A percentile compares a stretch with the other conserved stretches of the same genome.
phyloP scores from a whole-genome alignment of 441 rosid species.

The Brassica hybrid region DNA sequence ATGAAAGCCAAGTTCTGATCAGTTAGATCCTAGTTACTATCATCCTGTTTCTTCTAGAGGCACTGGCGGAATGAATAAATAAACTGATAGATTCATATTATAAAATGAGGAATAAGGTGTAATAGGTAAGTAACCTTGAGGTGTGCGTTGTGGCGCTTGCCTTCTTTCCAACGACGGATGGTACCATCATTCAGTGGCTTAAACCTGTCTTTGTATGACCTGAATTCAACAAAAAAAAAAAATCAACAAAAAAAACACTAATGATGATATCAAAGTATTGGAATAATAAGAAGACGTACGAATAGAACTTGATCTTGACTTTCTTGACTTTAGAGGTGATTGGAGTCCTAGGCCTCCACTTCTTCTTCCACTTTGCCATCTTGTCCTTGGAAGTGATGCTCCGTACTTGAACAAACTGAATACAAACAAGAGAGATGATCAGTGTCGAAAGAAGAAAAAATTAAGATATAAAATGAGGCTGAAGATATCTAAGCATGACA shows the following conservation, averaged over 20 bases:
- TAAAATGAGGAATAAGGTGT: too few species aligned
- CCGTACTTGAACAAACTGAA: slow-evolving; percentile 75
- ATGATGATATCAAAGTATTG: too few species aligned
- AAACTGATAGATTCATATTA: too few species aligned
- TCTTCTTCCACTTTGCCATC: slow-evolving; percentile 78
- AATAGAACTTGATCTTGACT: slow-evolving; percentile 79
- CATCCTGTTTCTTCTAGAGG: too few species aligned
- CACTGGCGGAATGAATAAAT: too few species aligned
- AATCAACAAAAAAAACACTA: neutral
- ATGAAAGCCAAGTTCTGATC: neutral
- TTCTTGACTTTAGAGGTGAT: slow-evolving; percentile 83
- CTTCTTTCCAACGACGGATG: slow-evolving; percentile 96
- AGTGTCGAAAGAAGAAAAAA: neutral
- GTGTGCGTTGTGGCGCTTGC: slow-evolving; percentile 97
- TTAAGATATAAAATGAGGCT: too few species aligned
- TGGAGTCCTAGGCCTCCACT: slow-evolving; percentile 86
- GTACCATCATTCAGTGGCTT: slow-evolving; percentile 75
- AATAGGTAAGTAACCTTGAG: too few species aligned
- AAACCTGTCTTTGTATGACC: slow-evolving; percentile 87
- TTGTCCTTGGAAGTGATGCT: slow-evolving; percentile 82
- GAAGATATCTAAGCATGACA: too few species aligned
- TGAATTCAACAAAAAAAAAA: slow-evolving; percentile 30
- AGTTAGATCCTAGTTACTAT: neutral
- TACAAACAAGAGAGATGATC: slow-evolving; percentile 1
- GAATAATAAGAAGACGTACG: slow-evolving; percentile 64